Conservation (phyloP, 73 alveolate species). For the Stentor roeselii region DNA sequence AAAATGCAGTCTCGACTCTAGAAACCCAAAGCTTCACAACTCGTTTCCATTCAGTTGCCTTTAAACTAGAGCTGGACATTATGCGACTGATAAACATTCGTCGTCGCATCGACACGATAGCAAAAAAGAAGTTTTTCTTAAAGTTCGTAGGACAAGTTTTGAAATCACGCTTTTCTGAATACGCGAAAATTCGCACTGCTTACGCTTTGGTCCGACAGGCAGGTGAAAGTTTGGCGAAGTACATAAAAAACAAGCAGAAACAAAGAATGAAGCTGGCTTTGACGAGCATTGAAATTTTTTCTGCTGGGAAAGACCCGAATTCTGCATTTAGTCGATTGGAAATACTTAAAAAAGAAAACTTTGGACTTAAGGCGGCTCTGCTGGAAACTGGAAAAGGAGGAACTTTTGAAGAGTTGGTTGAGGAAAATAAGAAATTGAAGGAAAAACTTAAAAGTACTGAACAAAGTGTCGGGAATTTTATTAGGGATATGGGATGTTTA, state of each 20-base stretch:
- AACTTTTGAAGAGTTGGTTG: conserved; percentile 7
- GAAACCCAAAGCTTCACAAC: conserved; percentile 26
- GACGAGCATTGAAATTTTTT: background rate
- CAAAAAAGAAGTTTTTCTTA: background rate
- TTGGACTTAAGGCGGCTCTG: background rate
- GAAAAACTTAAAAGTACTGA: conserved; percentile 50
- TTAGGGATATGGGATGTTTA: conserved; percentile 52
- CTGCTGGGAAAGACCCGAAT: background rate
- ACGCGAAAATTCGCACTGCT: background rate
- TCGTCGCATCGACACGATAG: background rate
- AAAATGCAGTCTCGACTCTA: conserved; percentile 14
- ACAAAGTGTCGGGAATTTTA: conserved; percentile 38
- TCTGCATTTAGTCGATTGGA: background rate
- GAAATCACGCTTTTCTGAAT: background rate
- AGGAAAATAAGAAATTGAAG: conserved; percentile 38
- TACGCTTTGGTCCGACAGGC: background rate
- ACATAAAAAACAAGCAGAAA: background rate
- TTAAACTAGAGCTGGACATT: conserved; percentile 11
- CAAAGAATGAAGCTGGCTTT: background rate
- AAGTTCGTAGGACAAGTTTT: background rate
- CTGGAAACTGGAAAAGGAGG: background rate
- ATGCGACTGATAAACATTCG: conserved; percentile 14
- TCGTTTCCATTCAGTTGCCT: conserved; percentile 17
- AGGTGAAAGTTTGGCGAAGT: background rate
- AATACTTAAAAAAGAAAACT: background rate